Percentiles rank a stretch among this genome's conserved stretches.
Conservation (phyloP, 495 filamentous ascomycete genomes). For the Penicillium mononematosum region DNA sequence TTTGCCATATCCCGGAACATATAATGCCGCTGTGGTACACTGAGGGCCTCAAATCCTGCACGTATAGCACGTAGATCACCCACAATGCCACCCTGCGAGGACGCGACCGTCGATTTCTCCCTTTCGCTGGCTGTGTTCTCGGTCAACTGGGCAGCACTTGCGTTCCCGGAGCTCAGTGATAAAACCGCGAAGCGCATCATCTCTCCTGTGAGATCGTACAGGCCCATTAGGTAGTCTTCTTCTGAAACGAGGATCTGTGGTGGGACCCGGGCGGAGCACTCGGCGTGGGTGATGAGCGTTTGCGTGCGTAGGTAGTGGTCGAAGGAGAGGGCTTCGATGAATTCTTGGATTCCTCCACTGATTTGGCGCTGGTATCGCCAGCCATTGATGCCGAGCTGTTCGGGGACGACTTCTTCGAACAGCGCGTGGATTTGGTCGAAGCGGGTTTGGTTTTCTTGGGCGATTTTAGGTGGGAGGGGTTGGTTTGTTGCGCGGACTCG, state of each 20-base stretch:
- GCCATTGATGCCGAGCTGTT: constrained; percentile 74
- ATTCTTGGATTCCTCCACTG: constrained; percentile 80
- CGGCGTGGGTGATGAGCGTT: constrained; percentile 62
- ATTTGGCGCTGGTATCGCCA: constrained; percentile 80
- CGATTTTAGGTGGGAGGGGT: constrained; percentile 62
- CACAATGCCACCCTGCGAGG: constrained; percentile 52
- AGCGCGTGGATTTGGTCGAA: constrained; percentile 65
- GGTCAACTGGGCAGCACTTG: constrained; percentile 15
- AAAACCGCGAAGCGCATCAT: constrained; percentile 95
- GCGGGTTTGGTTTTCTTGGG: constrained; percentile 62
- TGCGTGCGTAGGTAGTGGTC: constrained; percentile 82
- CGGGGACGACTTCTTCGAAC: constrained; percentile 64
- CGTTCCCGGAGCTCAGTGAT: constrained; percentile 42
- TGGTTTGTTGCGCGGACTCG: constrained; percentile 64
- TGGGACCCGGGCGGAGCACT: constrained; percentile 53
- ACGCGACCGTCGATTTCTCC: constrained; percentile 13
- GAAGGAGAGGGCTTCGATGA: constrained; percentile 83
- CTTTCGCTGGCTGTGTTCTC: constrained; percentile 23
- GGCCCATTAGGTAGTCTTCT: constrained; percentile 85
- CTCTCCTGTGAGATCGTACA: constrained; percentile 92
- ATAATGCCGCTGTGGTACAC: constrained; percentile 42
- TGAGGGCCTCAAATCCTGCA: constrained; percentile 67
- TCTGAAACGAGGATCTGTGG: constrained; percentile 61
- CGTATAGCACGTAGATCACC: constrained; percentile 73
- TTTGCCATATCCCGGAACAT: constrained; percentile 65